Evolutionary conservation across 23 red algal species (phyloP).

Genomic region (Cyanidiococcus yangmingshanensis): DNA sequence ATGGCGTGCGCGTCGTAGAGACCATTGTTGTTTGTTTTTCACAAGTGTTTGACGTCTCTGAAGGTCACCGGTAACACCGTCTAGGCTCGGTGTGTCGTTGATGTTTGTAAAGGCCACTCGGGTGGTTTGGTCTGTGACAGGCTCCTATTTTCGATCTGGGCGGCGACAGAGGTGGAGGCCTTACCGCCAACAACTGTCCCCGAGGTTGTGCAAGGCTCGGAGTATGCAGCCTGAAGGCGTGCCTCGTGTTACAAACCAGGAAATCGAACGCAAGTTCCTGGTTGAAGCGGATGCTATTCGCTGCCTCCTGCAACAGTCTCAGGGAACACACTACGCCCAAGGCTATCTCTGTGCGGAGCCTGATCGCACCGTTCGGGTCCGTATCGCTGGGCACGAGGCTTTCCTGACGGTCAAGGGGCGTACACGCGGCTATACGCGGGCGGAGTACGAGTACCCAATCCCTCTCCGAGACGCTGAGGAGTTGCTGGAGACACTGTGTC

Average conservation of each 20-base stretch:
- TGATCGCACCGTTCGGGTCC: slow-evolving; percentile 20
- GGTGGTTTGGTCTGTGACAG: too few species aligned
- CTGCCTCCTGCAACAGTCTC: background rate
- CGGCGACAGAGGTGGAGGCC: too few species aligned
- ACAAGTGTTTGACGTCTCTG: too few species aligned
- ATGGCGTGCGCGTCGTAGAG: too few species aligned
- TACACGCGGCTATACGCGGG: background rate
- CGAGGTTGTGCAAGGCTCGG: background rate
- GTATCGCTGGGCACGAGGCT: background rate
- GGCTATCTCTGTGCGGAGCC: slow-evolving; percentile 21
- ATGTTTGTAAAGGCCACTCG: too few species aligned
- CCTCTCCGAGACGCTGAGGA: slow-evolving; percentile 11
- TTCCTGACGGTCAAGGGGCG: slow-evolving; percentile 29
- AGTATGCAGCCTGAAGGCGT: background rate
- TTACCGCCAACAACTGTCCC: too few species aligned
- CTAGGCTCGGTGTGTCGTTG: too few species aligned
- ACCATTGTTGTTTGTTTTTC: too few species aligned
- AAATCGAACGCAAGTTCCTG: slow-evolving; percentile 31
- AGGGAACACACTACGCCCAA: slow-evolving; percentile 4
- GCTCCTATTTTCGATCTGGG: too few species aligned
- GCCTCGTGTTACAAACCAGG: background rate
- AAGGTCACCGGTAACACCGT: too few species aligned
- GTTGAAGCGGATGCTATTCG: background rate
- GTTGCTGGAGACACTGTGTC: slow-evolving; percentile 21
- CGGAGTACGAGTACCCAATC: slow-evolving; percentile 28